Conservation (phyloP, 805 yeast genomes). For the Sporopachydermia quercuum region DNA sequence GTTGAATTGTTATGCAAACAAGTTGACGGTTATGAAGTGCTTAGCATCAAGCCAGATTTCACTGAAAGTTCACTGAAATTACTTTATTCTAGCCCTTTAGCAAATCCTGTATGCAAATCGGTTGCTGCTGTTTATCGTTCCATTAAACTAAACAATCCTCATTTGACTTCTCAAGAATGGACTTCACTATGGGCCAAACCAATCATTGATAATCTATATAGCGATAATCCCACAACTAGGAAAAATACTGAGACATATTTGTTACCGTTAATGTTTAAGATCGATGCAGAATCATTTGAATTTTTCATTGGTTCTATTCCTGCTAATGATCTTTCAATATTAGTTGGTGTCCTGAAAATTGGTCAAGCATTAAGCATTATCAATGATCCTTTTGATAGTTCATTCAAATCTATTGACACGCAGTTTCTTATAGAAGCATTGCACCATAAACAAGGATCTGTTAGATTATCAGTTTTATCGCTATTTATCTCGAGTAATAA, state of each 20-base stretch:
- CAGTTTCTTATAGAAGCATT: slow-evolving; percentile 24
- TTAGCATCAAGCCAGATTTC: slow-evolving; percentile 31
- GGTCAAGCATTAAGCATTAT: slow-evolving; percentile 46
- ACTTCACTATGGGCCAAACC: slow-evolving; percentile 2
- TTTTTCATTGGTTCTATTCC: slow-evolving; percentile 21
- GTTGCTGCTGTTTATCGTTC: slow-evolving; percentile 18
- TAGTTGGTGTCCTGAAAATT: slow-evolving; percentile 42
- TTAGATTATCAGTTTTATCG: slow-evolving; percentile 42
- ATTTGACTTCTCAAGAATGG: not conserved
- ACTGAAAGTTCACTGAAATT: slow-evolving; percentile 29
- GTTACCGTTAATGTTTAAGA: slow-evolving; percentile 46
- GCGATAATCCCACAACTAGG: slow-evolving; percentile 17
- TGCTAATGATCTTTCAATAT: slow-evolving; percentile 21
- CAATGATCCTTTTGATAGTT: slow-evolving; percentile 31
- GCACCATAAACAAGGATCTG: slow-evolving; percentile 25
- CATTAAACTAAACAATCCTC: slow-evolving; percentile 13
- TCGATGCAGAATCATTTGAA: slow-evolving; percentile 28
- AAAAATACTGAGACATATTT: slow-evolving; percentile 43
- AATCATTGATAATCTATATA: not conserved
- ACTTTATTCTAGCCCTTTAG: slow-evolving; percentile 44
- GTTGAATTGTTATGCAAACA: slow-evolving; percentile 41
- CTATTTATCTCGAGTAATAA: slow-evolving; percentile 47
- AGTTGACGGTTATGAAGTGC: slow-evolving; percentile 26
- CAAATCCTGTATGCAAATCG: slow-evolving; percentile 53
- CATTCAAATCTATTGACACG: slow-evolving; percentile 19